Evolutionary conservation across 768 basidiomycete species (phyloP).

Genomic region (Boletus rex-veris): DNA sequence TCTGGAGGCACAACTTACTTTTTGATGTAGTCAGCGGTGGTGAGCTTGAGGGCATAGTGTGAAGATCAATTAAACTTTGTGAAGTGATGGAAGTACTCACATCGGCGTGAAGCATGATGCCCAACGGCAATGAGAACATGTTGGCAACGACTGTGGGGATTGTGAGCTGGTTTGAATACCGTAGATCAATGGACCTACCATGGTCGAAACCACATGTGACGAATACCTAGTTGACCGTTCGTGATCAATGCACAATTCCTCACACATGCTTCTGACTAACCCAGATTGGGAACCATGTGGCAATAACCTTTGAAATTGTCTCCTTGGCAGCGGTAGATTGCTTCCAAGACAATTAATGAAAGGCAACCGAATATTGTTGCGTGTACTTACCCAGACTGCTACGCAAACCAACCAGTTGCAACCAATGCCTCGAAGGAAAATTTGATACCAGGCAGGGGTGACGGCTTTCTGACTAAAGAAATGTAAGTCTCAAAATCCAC

Average conservation of each 20-base stretch:
- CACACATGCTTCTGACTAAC: constrained; percentile 32
- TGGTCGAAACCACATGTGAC: constrained; percentile 71
- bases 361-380: not conserved
- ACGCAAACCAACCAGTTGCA: constrained; percentile 77
- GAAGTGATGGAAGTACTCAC: constrained; percentile 37
- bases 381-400: constrained; percentile 61
- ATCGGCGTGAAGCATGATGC: constrained; percentile 66
- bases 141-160: constrained; percentile 56
- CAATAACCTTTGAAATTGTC: constrained; percentile 65
- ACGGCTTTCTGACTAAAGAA: constrained; percentile 53
- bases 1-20: constrained; percentile 44
- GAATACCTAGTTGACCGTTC: constrained; percentile 45
- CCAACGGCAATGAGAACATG: constrained; percentile 70
- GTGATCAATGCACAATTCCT: not conserved
- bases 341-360: constrained; percentile 33
- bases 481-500: not conserved
- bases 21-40: constrained; percentile 53
- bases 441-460: constrained; percentile 67
- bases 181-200: constrained; percentile 37
- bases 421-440: constrained; percentile 69
- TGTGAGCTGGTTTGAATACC: not conserved
- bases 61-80: constrained; percentile 1
- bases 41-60: constrained; percentile 16
- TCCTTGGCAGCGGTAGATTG: constrained; percentile 68
- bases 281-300: constrained; percentile 75